These are phyloP conservation scores for Colletotrichum tanaceti DNA, from an alignment of 2,329 filamentous ascomycete genomes.

Conservation along the genomic window DNA sequence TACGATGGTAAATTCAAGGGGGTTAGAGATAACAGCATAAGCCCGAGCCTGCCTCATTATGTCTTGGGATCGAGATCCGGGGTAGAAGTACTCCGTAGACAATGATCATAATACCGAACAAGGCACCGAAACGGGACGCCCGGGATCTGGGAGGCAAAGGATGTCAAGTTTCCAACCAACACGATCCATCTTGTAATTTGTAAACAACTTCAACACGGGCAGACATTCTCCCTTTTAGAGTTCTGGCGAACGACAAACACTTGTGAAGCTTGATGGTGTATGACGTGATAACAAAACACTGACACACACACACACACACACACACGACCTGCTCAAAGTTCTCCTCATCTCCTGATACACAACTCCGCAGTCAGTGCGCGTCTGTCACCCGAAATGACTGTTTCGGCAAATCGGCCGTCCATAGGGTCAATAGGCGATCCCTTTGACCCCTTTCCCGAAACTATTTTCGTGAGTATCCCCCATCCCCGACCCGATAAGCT, in stretches of 20 bases:
- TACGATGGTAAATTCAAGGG: not conserved
- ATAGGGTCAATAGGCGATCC: too few relatives aligned
- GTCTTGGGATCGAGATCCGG: slow-evolving; percentile 2
- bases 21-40: not conserved
- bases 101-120: too few relatives aligned
- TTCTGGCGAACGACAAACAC: not conserved
- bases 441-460: slow-evolving; percentile 24
- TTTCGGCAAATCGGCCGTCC: slow-evolving; percentile 5
- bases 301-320: too few relatives aligned
- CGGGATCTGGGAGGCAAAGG: too few relatives aligned
- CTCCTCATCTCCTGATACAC: not conserved
- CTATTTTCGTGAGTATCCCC: too few relatives aligned
- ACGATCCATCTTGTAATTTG: too few relatives aligned
- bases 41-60: not conserved
- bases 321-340: not conserved
- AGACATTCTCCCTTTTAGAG: not conserved
- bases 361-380: slow-evolving; percentile 6
- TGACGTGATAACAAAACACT: too few relatives aligned
- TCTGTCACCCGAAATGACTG: slow-evolving; percentile 16
- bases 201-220: too few relatives aligned
- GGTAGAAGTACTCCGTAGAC: too few relatives aligned
- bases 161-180: too few relatives aligned
- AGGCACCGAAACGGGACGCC: not conserved
- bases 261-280: not conserved
- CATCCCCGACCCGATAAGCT: slow-evolving; percentile 18